Percentiles rank a stretch among this genome's conserved stretches.
These are phyloP conservation scores for Hibiscus mutabilis DNA, from an alignment of 345 rosid genomes.

Conservation along the genomic window DNA sequence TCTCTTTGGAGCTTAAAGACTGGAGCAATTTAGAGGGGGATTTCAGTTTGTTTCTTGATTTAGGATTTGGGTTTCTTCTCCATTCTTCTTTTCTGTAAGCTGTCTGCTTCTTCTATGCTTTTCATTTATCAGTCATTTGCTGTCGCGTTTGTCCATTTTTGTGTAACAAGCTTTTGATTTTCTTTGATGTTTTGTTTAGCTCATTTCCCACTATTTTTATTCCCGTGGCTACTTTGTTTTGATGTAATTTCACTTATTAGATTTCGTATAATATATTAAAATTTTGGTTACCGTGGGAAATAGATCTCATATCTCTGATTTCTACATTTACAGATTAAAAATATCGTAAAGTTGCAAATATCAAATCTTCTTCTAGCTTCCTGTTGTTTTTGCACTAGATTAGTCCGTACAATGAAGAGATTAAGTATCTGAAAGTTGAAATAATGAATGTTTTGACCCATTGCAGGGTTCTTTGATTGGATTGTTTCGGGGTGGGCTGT, in stretches of 20 bases:
- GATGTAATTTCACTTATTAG: neutral
- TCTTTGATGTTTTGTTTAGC: neutral
- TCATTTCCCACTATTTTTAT: neutral
- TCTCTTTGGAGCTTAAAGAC: neutral
- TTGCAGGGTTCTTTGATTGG: constrained; percentile 19
- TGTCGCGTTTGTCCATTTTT: too few species aligned
- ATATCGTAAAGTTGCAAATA: too few species aligned
- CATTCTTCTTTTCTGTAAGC: constrained; percentile 5
- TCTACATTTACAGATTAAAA: too few species aligned
- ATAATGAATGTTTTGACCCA: neutral
- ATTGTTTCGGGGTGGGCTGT: too few species aligned
- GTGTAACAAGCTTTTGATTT: neutral
- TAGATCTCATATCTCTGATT: too few species aligned
- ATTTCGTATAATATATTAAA: too few species aligned
- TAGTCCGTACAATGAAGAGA: too few species aligned
- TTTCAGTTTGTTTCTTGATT: neutral
- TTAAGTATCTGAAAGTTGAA: too few species aligned
- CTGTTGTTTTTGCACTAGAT: too few species aligned
- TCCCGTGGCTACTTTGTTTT: neutral
- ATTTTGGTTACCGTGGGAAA: too few species aligned
- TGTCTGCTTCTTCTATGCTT: neutral
- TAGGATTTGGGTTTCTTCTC: neutral
- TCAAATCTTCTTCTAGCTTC: too few species aligned
- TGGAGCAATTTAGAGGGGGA: neutral
- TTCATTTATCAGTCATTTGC: neutral